Evolutionary conservation across 2,329 filamentous ascomycete species (phyloP).

Genomic region (Cryphonectria nitschkei): DNA sequence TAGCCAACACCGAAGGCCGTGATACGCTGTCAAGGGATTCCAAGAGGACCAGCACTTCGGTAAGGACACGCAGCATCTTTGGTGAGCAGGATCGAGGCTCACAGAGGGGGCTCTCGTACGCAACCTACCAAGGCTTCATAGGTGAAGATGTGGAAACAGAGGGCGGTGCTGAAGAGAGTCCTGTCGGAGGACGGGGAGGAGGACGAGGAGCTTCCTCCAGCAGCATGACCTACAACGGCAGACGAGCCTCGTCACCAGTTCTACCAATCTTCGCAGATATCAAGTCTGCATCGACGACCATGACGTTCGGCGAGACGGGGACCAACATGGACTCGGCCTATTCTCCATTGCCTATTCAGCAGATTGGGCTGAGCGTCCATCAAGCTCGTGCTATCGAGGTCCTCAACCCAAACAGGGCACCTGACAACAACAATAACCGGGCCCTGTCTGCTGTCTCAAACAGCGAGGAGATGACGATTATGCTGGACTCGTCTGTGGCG

Average conservation of each 20-base stretch:
- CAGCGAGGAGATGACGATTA: conserved; percentile 47
- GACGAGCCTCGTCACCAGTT: conserved; percentile 55
- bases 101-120: conserved; percentile 12
- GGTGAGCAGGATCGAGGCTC: conserved; percentile 32
- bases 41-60: conserved; percentile 43
- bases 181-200: conserved; percentile 21
- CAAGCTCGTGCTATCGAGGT: conserved; percentile 48
- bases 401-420: conserved; percentile 20
- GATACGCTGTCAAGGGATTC: conserved; percentile 38
- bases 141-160: conserved; percentile 39
- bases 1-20: conserved; percentile 33
- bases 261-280: conserved; percentile 44
- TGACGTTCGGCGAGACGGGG: conserved; percentile 43
- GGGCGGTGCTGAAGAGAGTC: conserved; percentile 45
- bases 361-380: conserved; percentile 46
- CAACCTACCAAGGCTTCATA: conserved; percentile 36
- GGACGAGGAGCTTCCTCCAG: conserved; percentile 11
- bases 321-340: conserved; percentile 56
- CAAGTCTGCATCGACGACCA: conserved; percentile 38
- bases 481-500: conserved; percentile 45
- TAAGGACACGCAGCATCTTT: conserved; percentile 46
- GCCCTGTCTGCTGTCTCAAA: conserved; percentile 33
- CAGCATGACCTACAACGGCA: conserved; percentile 36
- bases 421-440: conserved; percentile 30
- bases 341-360: conserved; percentile 50